phyloP scores from a whole-genome alignment of 257 asterid genomes.

The Nicotiana tabacum region DNA sequence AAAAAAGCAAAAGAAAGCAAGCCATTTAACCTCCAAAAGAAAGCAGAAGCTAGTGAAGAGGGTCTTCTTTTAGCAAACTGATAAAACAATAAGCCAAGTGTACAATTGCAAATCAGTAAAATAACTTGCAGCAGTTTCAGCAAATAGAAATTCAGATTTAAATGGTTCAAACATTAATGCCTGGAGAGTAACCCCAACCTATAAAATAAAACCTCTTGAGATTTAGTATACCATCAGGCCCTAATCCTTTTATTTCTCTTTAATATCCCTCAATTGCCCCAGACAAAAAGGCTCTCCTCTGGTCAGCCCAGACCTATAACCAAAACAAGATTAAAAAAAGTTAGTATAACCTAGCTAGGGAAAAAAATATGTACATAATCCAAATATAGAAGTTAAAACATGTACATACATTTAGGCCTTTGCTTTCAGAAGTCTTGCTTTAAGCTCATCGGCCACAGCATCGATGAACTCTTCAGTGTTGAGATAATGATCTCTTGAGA shows the following conservation, averaged over 20 bases:
- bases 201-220: neutral
- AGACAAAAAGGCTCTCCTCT: neutral
- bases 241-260: neutral
- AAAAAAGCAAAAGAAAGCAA: neutral
- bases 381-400: neutral
- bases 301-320: neutral
- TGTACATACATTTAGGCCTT: neutral
- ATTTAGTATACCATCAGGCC: neutral
- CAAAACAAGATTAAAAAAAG: neutral
- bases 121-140: neutral
- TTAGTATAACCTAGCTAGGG: too few relatives aligned
- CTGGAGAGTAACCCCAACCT: neutral
- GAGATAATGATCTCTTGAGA: constrained; percentile 41
- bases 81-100: neutral
- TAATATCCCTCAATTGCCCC: neutral
- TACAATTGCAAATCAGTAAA: neutral
- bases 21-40: neutral
- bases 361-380: neutral
- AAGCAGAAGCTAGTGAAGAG: neutral
- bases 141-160: neutral
- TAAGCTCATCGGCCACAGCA: constrained; percentile 57
- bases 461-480: constrained; percentile 73
- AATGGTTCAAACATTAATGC: neutral
- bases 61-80: neutral
- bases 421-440: constrained; percentile 33